Evolutionary conservation across 2,329 filamentous ascomycete genomes (phyloP).

Genomic region (Juglanconis oblonga): DNA sequence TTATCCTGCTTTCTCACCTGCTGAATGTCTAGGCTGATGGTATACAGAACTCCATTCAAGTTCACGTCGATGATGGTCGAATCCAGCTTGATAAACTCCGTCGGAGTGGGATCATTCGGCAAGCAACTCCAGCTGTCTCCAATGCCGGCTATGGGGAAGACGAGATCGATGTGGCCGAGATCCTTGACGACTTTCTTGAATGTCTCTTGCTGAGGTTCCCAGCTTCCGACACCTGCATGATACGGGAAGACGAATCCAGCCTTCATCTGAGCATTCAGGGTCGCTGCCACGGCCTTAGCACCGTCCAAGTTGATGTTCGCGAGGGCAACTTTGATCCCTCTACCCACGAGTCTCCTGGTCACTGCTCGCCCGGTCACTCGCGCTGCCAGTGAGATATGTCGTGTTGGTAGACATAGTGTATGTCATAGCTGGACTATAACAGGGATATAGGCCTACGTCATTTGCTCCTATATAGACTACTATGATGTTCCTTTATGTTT

Average conservation of each 20-base stretch:
- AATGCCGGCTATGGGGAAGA: not conserved
- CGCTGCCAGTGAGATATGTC: not conserved
- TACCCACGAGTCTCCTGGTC: not conserved
- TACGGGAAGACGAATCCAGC: not conserved
- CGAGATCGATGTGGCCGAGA: not conserved
- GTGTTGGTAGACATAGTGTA: not conserved
- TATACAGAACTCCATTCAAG: not conserved
- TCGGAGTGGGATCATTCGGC: not conserved
- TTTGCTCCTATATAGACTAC: too few species aligned
- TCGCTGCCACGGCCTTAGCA: not conserved
- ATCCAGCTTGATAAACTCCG: not conserved
- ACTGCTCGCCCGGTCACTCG: not conserved
- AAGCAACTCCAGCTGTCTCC: not conserved
- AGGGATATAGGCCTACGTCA: too few species aligned
- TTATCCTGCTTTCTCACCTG: not conserved
- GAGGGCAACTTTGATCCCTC: not conserved
- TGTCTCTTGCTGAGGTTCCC: not conserved
- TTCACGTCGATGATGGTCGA: not conserved
- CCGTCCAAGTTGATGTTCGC: not conserved
- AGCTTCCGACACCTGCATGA: not conserved
- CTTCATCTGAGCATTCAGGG: not conserved
- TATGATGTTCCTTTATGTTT: too few species aligned
- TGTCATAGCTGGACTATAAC: too few species aligned
- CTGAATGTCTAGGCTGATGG: not conserved
- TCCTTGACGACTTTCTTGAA: not conserved